Conservation (phyloP, 2,329 filamentous ascomycete species). For the Ceratocystis alfenasii region DNA sequence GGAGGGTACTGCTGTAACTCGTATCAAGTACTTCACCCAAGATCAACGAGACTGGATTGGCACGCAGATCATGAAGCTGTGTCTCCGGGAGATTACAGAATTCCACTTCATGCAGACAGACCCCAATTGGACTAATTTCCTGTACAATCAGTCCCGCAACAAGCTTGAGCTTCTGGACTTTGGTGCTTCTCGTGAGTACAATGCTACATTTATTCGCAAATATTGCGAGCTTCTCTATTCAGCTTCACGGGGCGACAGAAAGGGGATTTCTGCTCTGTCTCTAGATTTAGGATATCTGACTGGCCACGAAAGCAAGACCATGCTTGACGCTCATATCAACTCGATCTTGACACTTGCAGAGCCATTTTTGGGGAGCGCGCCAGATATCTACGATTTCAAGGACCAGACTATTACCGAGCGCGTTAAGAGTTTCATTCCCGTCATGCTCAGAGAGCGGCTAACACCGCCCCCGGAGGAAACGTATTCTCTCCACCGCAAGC, state of each 20-base stretch:
- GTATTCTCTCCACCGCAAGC: conserved; percentile 85
- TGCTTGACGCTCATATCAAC: conserved; percentile 83
- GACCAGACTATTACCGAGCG: conserved; percentile 95
- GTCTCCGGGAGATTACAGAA: conserved; percentile 81
- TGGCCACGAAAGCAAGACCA: conserved; percentile 69
- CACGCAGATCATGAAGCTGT: conserved; percentile 81
- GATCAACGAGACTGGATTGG: conserved; percentile 91
- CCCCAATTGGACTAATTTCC: conserved; percentile 98
- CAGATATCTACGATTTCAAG: conserved; percentile 79
- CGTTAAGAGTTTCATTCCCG: conserved; percentile 73
- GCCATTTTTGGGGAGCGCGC: conserved; percentile 66
- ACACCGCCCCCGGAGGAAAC: conserved; percentile 94
- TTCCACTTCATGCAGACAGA: conserved; percentile 99
- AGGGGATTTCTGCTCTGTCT: conserved; percentile 53
- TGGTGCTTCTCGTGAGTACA: conserved; percentile 79
- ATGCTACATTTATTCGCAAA: conserved; percentile 61
- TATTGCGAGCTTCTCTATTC: conserved; percentile 75
- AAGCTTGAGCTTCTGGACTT: conserved; percentile 91
- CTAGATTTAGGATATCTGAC: conserved; percentile 80
- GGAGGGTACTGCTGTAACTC: conserved; percentile 74
- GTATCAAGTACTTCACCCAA: conserved; percentile 62
- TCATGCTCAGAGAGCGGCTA: conserved; percentile 83
- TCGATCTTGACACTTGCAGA: conserved; percentile 85
- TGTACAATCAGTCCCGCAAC: conserved; percentile 62
- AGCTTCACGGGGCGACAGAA: conserved; percentile 58